Percentiles rank a stretch among this genome's conserved stretches.
Evolutionary conservation across 2,329 filamentous ascomycete genomes (phyloP).

Genomic region (Talaromyces sp.): DNA sequence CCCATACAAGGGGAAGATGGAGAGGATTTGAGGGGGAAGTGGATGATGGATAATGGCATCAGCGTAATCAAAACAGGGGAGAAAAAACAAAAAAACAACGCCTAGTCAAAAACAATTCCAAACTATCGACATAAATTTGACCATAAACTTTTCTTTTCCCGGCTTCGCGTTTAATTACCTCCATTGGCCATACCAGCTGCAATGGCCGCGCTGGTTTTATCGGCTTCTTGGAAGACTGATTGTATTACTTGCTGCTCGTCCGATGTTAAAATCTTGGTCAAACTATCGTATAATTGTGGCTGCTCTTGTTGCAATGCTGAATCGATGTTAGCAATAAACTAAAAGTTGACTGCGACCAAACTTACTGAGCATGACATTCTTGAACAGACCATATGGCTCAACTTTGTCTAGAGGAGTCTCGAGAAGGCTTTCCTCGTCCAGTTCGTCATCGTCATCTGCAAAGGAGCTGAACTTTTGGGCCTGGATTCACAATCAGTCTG

Average conservation of each 20-base stretch:
- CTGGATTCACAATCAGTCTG: slow-evolving; percentile 32
- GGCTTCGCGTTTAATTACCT: slow-evolving; percentile 9
- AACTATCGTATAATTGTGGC: slow-evolving; percentile 75
- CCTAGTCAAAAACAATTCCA: not conserved
- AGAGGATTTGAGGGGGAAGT: slow-evolving; percentile 32
- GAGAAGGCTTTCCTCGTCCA: slow-evolving; percentile 86
- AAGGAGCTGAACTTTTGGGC: slow-evolving; percentile 76
- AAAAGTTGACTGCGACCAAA: slow-evolving; percentile 18
- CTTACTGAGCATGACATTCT: slow-evolving; percentile 74
- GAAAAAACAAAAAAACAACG: not conserved
- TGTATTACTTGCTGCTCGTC: slow-evolving; percentile 81
- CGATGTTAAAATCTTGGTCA: slow-evolving; percentile 70
- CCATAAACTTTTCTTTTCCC: slow-evolving; percentile 1
- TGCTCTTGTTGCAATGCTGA: slow-evolving; percentile 84
- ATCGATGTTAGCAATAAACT: slow-evolving; percentile 21
- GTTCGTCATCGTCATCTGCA: slow-evolving; percentile 75
- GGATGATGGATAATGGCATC: not conserved
- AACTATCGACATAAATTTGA: not conserved
- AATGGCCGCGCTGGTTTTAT: slow-evolving; percentile 42
- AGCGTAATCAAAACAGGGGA: not conserved
- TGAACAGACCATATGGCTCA: slow-evolving; percentile 89
- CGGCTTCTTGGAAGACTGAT: slow-evolving; percentile 67
- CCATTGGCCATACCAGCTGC: slow-evolving; percentile 27
- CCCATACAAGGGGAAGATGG: slow-evolving; percentile 7
- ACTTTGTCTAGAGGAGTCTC: slow-evolving; percentile 94